A percentile compares a stretch with the other conserved stretches of the same genome.
phyloP scores from a whole-genome alignment of 2,329 filamentous ascomycete species.

The Escovopsis weberi region DNA sequence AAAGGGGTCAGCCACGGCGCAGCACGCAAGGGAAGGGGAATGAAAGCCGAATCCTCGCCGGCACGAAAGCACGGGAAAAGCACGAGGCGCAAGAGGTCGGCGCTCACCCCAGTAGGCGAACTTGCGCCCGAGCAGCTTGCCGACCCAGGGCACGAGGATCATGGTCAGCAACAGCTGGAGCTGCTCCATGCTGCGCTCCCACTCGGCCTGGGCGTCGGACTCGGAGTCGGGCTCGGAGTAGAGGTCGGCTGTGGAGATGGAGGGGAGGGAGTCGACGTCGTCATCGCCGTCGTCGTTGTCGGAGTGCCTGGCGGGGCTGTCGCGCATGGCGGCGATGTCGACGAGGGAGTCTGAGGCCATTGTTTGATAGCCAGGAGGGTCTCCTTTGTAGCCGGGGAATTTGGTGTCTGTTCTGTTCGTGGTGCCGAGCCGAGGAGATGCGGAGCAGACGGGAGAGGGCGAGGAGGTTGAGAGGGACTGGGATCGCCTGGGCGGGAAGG shows the following conservation, averaged over 20 bases:
- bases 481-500: too few relatives aligned
- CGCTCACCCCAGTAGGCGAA: slow-evolving; percentile 88
- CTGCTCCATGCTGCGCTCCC: slow-evolving; percentile 89
- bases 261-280: slow-evolving; percentile 50
- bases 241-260: slow-evolving; percentile 41
- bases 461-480: background rate
- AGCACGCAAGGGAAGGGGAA: background rate
- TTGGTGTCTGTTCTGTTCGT: too few relatives aligned
- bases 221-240: slow-evolving; percentile 55
- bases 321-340: slow-evolving; percentile 30
- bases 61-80: too few relatives aligned
- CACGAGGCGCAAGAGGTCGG: too few relatives aligned
- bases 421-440: background rate
- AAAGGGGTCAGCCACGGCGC: slow-evolving; percentile 6
- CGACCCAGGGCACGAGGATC: slow-evolving; percentile 84
- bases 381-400: too few relatives aligned
- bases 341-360: slow-evolving; percentile 29
- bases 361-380: slow-evolving; percentile 5
- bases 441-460: background rate
- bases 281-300: slow-evolving; percentile 30
- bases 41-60: background rate
- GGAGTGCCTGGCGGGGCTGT: slow-evolving; percentile 18
- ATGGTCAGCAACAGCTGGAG: slow-evolving; percentile 85
- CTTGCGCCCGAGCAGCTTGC: slow-evolving; percentile 88
- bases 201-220: slow-evolving; percentile 85